phyloP scores from a whole-genome alignment of 2,329 filamentous ascomycete species.

The Pseudogymnoascus sp. region DNA sequence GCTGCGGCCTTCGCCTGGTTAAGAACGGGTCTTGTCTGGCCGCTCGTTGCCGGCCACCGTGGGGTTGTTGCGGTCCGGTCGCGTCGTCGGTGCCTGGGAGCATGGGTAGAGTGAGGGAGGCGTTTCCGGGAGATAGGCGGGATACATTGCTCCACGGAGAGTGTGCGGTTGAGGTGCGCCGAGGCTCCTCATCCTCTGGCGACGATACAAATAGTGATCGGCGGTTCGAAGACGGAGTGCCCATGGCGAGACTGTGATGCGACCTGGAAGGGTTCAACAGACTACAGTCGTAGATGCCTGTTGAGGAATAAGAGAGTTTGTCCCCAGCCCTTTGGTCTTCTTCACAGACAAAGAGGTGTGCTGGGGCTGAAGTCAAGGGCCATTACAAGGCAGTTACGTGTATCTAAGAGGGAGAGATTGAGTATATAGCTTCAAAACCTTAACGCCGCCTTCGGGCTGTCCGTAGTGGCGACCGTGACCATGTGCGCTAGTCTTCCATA shows the following conservation, averaged over 20 bases:
- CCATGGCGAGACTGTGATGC: slow-evolving; percentile 4
- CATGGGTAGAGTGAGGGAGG: not conserved
- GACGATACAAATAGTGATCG: slow-evolving; percentile 4
- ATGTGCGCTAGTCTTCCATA: not conserved
- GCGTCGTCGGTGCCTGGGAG: not conserved
- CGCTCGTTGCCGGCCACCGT: not conserved
- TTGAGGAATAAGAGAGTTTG: not conserved
- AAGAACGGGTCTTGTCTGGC: not conserved
- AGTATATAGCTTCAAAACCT: not conserved
- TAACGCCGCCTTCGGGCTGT: not conserved
- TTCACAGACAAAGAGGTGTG: slow-evolving; percentile 1
- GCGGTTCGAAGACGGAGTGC: not conserved
- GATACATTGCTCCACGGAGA: not conserved
- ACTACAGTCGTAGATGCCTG: not conserved
- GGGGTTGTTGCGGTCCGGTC: not conserved
- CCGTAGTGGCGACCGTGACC: not conserved
- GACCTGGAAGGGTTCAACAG: not conserved
- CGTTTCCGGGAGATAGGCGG: not conserved
- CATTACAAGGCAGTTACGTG: not conserved
- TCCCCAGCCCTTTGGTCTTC: not conserved
- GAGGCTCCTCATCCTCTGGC: not conserved
- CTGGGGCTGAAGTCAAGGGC: not conserved
- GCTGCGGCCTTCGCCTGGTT: not conserved
- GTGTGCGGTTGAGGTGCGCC: not conserved
- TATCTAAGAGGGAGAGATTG: not conserved